These are phyloP conservation scores for Globisporangium splendens DNA, from an alignment of 352 stramenopile genomes.

Conservation along the genomic window DNA sequence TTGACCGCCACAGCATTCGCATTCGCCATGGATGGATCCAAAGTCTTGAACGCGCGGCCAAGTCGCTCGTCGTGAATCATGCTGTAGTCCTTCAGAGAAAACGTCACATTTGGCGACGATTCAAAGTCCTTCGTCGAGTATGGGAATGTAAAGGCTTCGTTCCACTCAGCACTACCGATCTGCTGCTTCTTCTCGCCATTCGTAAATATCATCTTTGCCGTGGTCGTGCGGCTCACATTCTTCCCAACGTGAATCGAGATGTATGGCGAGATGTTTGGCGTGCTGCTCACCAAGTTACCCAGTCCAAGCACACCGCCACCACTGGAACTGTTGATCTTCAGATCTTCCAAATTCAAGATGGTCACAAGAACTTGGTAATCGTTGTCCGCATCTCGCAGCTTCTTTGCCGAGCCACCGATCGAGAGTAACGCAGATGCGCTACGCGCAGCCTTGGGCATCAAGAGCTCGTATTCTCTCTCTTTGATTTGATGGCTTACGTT, in stretches of 20 bases:
- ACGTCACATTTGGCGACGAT: slow-evolving; percentile 10
- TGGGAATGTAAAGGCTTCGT: slow-evolving; percentile 81
- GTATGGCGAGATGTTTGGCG: slow-evolving; percentile 77
- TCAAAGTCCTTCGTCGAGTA: slow-evolving; percentile 52
- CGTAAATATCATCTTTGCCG: slow-evolving; percentile 57
- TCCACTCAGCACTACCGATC: slow-evolving; percentile 51
- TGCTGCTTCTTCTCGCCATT: slow-evolving; percentile 43
- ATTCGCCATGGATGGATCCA: slow-evolving; percentile 11
- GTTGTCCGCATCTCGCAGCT: slow-evolving; percentile 31
- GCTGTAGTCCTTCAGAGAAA: slow-evolving; percentile 56
- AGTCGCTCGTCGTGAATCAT: slow-evolving; percentile 47
- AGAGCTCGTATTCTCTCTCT: slow-evolving; percentile 76
- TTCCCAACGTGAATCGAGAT: slow-evolving; percentile 74
- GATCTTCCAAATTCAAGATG: slow-evolving; percentile 46
- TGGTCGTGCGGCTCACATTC: slow-evolving; percentile 66
- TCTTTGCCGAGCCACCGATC: slow-evolving; percentile 21
- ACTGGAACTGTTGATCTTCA: slow-evolving; percentile 62
- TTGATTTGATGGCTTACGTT: slow-evolving; percentile 75
- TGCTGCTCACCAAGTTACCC: slow-evolving; percentile 71
- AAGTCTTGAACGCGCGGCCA: slow-evolving; percentile 20
- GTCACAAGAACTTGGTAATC: slow-evolving; percentile 75
- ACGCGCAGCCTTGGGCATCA: slow-evolving; percentile 45
- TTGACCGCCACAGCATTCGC: background rate
- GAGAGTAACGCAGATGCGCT: slow-evolving; percentile 18
- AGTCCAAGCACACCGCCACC: slow-evolving; percentile 64